Evolutionary conservation across 108 stramenopile species (phyloP), one percentile per base, ranked within the genome.

Genomic region (Skeletonema potamos): DNA sequence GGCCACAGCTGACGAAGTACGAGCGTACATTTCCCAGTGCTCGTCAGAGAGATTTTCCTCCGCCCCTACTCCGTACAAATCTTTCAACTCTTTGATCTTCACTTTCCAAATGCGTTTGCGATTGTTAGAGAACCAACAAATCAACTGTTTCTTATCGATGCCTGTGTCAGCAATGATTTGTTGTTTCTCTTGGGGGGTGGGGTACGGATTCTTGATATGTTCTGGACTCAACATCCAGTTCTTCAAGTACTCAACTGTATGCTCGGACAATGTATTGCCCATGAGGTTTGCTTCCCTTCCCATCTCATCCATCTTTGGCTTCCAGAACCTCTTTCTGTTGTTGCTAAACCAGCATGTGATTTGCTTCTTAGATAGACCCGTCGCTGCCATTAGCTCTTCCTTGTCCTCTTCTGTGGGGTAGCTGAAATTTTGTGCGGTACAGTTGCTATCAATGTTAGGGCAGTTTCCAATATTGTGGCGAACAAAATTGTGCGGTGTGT

Each of bases 171-270:
- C 28, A 18, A 70, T 70, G 27, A 70, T 70, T 22, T 62, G 15
- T 28, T 9, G 37, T 61, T 71, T 71, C 33, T 71, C 70, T 36
- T 9, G 18, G 18, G 62, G 62, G 3, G 70, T 71, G 27, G 70
- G 70, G 41, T 71, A 71, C 10, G 70, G 70, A 41, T 71, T 62
- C 12, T 44, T 13, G 20, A 71, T 64, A 27, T 71, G 70, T 24
- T 64, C 70, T 43, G 70, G 70, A 18, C 54, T 56, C 51, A 73
- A 17, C 34, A 73, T 66, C 70, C 70, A 71, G 18, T 44, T 54
- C 41, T 71, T 71, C 62, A 71, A 41, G 63, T 71, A 71, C 18
- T 63, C 70, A 4, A 71, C 70, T 2, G 70, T 71, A 11, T 59
- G 27, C 6, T 59, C 28, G 4, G 66, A 61, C 12, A 68, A 20